phyloP scores from a whole-genome alignment of 2,329 filamentous ascomycete genomes.

The Sarocladium kiliense region DNA sequence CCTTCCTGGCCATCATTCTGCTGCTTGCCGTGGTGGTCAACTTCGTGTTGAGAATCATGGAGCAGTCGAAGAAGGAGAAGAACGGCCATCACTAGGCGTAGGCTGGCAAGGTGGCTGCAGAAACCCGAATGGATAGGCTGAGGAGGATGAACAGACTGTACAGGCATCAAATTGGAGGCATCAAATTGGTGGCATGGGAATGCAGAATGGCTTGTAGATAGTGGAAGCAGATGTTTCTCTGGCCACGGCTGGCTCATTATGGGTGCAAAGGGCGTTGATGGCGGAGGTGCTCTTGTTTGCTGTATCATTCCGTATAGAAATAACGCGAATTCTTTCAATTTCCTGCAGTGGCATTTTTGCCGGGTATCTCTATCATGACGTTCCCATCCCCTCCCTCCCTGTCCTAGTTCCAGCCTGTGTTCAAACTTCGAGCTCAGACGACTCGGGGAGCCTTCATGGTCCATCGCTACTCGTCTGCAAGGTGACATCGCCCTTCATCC shows the following conservation, averaged over 20 bases:
- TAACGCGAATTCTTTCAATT: not conserved
- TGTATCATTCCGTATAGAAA: conserved; percentile 2
- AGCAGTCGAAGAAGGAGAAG: conserved; percentile 34
- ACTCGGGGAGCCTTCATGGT: not conserved
- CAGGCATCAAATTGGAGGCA: not conserved
- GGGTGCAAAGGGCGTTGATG: not conserved
- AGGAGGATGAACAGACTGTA: not conserved
- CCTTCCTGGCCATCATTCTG: conserved; percentile 79
- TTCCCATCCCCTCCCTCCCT: not conserved
- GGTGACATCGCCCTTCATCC: conserved; percentile 38
- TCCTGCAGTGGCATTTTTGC: not conserved
- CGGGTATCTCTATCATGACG: not conserved
- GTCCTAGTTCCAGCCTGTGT: too few relatives aligned
- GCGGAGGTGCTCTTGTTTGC: not conserved
- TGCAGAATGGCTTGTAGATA: not conserved
- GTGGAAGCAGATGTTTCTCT: not conserved
- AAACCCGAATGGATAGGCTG: not conserved
- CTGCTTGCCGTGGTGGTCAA: conserved; percentile 91
- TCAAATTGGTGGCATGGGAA: not conserved
- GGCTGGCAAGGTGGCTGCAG: not conserved
- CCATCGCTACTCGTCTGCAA: conserved; percentile 36
- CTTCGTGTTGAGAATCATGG: conserved; percentile 73
- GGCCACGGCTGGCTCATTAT: not conserved
- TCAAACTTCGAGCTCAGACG: too few relatives aligned
- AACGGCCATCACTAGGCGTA: conserved; percentile 13